Evolutionary conservation across 31 red algal genomes (phyloP), one percentile per base, ranked within the genome.

Genomic region (Odonthalia washingtoniensis): DNA sequence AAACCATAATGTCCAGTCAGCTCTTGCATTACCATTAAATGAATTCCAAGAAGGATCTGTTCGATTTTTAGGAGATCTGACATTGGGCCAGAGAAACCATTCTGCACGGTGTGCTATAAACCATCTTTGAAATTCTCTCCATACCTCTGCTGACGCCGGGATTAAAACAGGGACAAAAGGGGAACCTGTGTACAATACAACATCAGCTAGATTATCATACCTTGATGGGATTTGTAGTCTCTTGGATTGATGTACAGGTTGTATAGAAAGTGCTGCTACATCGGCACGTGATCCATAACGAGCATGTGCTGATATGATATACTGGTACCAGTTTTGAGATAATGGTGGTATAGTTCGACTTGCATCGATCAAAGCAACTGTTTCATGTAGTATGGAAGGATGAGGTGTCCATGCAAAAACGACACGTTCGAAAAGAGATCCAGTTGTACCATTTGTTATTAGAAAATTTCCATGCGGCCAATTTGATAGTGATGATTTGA

Each of bases 21-120:
- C 85, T 40, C 84, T 70, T 27, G 72, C 53, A 31, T 44, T 87
- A 0, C 91, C 91, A 2, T 70, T 4, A 46, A 83, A 94, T 0
- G 53, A 42, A 33, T 64, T 62, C 91, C 91, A 94, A 1, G 85
- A 84, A 21, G 52, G 62, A 61, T 89, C 80, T 42, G 82, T 88
- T 61, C 81, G 80, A 87, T 89, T 78, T 30, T 75, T 53, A 39
- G 91, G 77, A 17, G 65, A 77, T 32, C 77, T 78, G 14, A 94
- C 80, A 35, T 53, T 75, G 5, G 91, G 91, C 91, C 91, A 94
- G 41, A 88, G 63, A 83, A 88, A 94, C 91, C 91, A 94, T 66
- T 94, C 91, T 43, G 78, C 52, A 24, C 91, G 75, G 65, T 84
- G 91, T 4, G 91, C 91, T 37, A 45, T 40, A 63, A 94, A 88